Conservation (phyloP, 2,329 filamentous ascomycete genomes). For the Pseudohalonectria lignicola region DNA sequence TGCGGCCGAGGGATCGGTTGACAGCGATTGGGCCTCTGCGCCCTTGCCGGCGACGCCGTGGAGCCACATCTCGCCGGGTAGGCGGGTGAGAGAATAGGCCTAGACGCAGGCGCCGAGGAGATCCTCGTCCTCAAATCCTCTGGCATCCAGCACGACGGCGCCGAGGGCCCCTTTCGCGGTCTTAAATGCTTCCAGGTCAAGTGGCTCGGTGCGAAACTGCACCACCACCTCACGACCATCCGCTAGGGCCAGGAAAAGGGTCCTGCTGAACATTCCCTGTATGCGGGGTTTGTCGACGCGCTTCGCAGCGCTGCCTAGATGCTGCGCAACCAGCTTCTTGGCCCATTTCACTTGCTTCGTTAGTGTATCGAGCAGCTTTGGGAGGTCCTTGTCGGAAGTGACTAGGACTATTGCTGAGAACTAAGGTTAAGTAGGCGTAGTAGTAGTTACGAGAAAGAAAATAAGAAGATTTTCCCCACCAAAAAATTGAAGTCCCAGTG, state of each 20-base stretch:
- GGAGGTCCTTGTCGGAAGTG: slow-evolving; percentile 9
- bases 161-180: slow-evolving; percentile 6
- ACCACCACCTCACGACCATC: slow-evolving; percentile 8
- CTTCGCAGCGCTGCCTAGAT: slow-evolving; percentile 13
- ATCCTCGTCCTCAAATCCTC: slow-evolving; percentile 7
- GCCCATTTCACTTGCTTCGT: slow-evolving; percentile 15
- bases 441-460: no score
- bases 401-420: no score
- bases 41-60: slow-evolving; percentile 11
- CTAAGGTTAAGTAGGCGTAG: no score
- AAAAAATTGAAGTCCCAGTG: no score
- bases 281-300: slow-evolving; percentile 14
- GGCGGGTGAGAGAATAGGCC: slow-evolving; percentile 8
- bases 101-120: slow-evolving; percentile 5
- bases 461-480: no score
- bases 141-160: slow-evolving; percentile 6
- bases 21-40: slow-evolving; percentile 10
- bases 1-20: slow-evolving; percentile 10
- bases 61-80: slow-evolving; percentile 12
- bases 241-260: slow-evolving; percentile 11
- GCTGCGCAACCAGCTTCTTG: slow-evolving; percentile 13
- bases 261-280: slow-evolving; percentile 16
- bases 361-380: slow-evolving; percentile 12
- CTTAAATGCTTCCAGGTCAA: slow-evolving; percentile 9
- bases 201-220: slow-evolving; percentile 12